Conservation (phyloP, 2,329 filamentous ascomycete species). For the Beauveria sp. region DNA sequence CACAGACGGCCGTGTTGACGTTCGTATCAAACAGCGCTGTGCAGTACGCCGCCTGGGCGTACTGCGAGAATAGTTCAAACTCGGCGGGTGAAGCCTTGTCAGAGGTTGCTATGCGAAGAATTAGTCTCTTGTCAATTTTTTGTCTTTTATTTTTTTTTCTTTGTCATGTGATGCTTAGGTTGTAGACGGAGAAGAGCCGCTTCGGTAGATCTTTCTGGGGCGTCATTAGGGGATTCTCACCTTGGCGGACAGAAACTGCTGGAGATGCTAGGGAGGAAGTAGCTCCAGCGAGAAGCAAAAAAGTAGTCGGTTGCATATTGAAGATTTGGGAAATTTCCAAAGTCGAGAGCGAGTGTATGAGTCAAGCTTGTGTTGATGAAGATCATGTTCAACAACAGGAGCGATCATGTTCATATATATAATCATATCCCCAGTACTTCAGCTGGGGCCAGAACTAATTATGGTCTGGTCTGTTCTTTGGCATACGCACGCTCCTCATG, state of each 20-base stretch:
- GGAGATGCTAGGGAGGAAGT: not conserved
- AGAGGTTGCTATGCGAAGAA: not conserved
- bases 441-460: too few species aligned
- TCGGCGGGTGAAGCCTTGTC: not conserved
- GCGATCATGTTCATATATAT: too few species aligned
- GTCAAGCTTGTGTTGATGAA: too few species aligned
- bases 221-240: not conserved
- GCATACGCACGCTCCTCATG: too few species aligned
- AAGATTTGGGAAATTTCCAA: too few species aligned
- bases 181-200: not conserved
- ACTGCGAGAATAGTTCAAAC: not conserved
- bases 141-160: not conserved
- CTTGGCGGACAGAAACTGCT: not conserved
- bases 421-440: too few species aligned
- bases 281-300: not conserved
- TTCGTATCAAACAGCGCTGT: not conserved
- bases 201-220: too few species aligned
- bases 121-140: not conserved
- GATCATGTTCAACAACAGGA: too few species aligned
- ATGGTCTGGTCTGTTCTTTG: too few species aligned
- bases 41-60: not conserved
- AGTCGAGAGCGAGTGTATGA: not conserved
- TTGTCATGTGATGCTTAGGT: not conserved
- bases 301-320: not conserved
- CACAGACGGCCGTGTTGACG: not conserved